Percentiles rank a stretch among this genome's conserved stretches.
phyloP scores from a whole-genome alignment of 1,139 yeast species.

The Suhomyces bribrorum region DNA sequence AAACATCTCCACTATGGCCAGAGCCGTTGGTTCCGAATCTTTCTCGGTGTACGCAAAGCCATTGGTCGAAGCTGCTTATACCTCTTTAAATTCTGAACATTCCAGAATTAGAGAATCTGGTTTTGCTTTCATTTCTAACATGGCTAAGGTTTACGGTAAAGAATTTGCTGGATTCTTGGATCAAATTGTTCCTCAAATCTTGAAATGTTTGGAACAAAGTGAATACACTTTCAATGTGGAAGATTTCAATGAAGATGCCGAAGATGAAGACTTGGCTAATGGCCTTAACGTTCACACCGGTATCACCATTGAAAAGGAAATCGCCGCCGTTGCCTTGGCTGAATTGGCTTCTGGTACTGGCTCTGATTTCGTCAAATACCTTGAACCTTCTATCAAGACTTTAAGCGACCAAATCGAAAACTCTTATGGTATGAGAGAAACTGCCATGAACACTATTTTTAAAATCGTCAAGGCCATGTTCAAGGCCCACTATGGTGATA shows the following conservation, averaged over 20 bases:
- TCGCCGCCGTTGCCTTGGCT: constrained; percentile 89
- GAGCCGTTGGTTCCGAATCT: constrained; percentile 91
- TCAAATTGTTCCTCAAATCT: constrained; percentile 79
- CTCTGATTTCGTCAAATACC: constrained; percentile 73
- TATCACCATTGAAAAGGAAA: constrained; percentile 94
- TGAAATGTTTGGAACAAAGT: constrained; percentile 80
- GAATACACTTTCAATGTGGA: constrained; percentile 60
- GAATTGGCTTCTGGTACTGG: constrained; percentile 89
- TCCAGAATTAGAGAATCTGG: constrained; percentile 93
- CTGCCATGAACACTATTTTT: constrained; percentile 83
- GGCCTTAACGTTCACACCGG: constrained; percentile 89
- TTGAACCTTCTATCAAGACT: constrained; percentile 67
- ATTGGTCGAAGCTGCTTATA: constrained; percentile 84
- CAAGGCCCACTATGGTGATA: constrained; percentile 53
- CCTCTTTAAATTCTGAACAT: constrained; percentile 73
- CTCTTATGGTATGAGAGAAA: constrained; percentile 89
- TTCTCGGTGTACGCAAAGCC: constrained; percentile 87
- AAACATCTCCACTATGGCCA: constrained; percentile 91
- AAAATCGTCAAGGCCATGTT: constrained; percentile 75
- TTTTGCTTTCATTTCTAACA: constrained; percentile 88
- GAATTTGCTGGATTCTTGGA: constrained; percentile 87
- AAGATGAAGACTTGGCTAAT: constrained; percentile 63
- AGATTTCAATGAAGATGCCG: constrained; percentile 36
- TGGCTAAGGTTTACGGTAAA: constrained; percentile 92
- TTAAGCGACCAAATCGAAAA: constrained; percentile 76